Conservation (phyloP, 2,329 filamentous ascomycete genomes). For the Byssochlamys sp. region DNA sequence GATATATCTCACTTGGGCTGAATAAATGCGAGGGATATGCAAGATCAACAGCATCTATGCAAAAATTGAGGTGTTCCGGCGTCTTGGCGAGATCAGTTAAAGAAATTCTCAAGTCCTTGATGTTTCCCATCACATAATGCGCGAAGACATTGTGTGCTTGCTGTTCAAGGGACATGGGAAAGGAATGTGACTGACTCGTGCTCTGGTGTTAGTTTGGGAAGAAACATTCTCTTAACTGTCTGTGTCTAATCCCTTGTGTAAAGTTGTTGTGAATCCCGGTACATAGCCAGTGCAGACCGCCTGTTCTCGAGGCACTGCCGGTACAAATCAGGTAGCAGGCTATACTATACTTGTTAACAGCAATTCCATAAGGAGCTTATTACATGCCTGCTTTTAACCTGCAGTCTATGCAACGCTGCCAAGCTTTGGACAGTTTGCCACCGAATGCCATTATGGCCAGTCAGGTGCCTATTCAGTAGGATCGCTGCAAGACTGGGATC, state of each 20-base stretch:
- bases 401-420: background rate
- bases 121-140: background rate
- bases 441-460: background rate
- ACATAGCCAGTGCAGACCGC: background rate
- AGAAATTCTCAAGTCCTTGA: background rate
- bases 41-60: too few species aligned
- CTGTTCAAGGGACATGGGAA: background rate
- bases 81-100: background rate
- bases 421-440: background rate
- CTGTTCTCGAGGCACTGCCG: background rate
- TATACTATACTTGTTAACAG: background rate
- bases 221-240: background rate
- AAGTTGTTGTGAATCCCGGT: background rate
- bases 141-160: background rate
- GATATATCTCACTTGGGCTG: too few species aligned
- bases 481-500: background rate
- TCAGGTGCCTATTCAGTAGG: background rate
- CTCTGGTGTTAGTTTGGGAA: background rate
- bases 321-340: background rate
- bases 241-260: background rate
- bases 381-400: background rate
- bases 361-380: background rate
- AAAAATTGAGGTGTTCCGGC: background rate
- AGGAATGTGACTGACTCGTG: background rate
- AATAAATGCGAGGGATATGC: too few species aligned